Evolutionary conservation across 2,329 filamentous ascomycete genomes (phyloP).

Genomic region (Trichoderma atroviride): DNA sequence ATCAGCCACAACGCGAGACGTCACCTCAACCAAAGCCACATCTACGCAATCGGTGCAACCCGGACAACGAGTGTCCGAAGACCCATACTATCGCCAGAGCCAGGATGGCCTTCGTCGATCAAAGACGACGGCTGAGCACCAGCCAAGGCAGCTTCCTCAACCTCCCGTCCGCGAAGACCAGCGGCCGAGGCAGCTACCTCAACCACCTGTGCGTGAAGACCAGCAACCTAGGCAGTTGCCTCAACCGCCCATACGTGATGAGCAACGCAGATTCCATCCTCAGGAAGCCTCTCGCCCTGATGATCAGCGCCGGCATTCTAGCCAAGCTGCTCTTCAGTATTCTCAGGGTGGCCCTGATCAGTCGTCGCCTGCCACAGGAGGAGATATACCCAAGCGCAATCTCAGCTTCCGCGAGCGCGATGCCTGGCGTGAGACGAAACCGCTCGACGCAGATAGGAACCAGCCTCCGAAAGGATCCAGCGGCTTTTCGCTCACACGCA

Average conservation of each 20-base stretch:
- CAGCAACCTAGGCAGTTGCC: conserved; percentile 26
- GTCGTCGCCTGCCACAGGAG: conserved; percentile 31
- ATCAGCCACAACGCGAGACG: conserved; percentile 23
- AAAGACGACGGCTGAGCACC: neutral
- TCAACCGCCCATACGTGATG: conserved; percentile 16
- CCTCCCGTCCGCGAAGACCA: conserved; percentile 2
- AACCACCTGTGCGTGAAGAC: conserved; percentile 19
- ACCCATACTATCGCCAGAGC: conserved; percentile 30
- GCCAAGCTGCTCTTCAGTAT: conserved; percentile 30
- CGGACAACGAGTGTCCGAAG: conserved; percentile 30
- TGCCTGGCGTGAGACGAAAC: conserved; percentile 46
- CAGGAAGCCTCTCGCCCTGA: conserved; percentile 12
- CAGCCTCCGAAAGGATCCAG: conserved; percentile 38
- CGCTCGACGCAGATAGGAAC: conserved; percentile 36
- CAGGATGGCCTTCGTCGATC: conserved; percentile 2
- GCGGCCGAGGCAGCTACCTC: conserved; percentile 26
- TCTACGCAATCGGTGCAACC: conserved; percentile 32
- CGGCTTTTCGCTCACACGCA: conserved; percentile 48
- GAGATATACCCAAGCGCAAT: conserved; percentile 54
- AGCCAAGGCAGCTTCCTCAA: conserved; percentile 27
- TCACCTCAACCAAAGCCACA: conserved; percentile 25
- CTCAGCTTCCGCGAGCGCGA: conserved; percentile 64
- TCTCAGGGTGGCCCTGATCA: conserved; percentile 18
- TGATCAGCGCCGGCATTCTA: conserved; percentile 27
- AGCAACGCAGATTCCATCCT: conserved; percentile 5